Conservation (phyloP, 371 early-diverging fungal genomes). For the Saksenaea oblongispora region DNA sequence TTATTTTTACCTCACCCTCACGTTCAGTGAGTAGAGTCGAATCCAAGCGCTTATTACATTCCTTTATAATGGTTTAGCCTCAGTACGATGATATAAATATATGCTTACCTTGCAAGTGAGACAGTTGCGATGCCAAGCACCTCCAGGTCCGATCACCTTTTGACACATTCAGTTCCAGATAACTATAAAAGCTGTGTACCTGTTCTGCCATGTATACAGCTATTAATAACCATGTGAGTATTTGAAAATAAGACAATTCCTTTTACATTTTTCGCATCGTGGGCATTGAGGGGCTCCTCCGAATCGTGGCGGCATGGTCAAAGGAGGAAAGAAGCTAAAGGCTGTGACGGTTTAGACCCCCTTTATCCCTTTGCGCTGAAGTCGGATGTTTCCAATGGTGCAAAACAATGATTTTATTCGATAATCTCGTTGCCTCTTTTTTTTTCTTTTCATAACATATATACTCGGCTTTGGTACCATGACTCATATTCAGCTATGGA, state of each 20-base stretch:
- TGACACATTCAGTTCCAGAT: not conserved
- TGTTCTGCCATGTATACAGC: conserved; percentile 57
- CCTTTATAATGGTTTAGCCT: conserved; percentile 18
- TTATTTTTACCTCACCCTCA: conserved; percentile 36
- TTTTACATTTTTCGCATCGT: conserved; percentile 45
- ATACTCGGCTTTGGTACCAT: no score
- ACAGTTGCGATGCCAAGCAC: conserved; percentile 43
- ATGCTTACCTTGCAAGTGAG: conserved; percentile 44
- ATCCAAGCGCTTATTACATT: conserved; percentile 53
- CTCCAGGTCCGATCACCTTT: conserved; percentile 48
- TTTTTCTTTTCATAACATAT: no score
- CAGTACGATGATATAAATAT: not conserved
- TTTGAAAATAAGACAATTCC: not conserved
- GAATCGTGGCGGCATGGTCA: conserved; percentile 36
- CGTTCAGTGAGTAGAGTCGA: conserved; percentile 47
- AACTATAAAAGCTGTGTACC: conserved; percentile 19
- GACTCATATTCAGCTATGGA: no score
- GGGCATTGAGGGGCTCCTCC: conserved; percentile 52
- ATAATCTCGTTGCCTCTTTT: no score
- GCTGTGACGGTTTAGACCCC: not conserved
- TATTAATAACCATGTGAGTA: conserved; percentile 6
- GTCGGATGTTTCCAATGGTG: no score
- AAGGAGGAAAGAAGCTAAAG: not conserved
- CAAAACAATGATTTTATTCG: no score
- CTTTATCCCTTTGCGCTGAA: not conserved